phyloP scores from a whole-genome alignment of 345 rosid species.

The Eucalyptus tenuipes region DNA sequence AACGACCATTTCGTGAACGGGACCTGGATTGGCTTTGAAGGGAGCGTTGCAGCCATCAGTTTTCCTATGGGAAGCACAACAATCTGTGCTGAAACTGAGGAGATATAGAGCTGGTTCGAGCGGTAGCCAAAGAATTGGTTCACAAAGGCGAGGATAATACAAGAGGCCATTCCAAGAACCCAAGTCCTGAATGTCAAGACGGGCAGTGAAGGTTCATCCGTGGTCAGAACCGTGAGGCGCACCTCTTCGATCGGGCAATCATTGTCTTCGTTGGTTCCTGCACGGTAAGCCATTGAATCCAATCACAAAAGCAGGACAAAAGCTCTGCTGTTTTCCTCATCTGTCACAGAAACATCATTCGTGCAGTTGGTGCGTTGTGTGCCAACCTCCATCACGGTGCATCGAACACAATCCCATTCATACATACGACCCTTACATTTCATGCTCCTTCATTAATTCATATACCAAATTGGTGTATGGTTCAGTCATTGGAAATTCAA shows the following conservation, averaged over 20 bases:
- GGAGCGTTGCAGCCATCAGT: constrained; percentile 29
- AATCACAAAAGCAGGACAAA: background rate
- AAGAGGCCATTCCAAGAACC: constrained; percentile 23
- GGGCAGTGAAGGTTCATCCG: constrained; percentile 29
- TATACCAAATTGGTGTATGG: background rate
- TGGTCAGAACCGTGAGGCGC: constrained; percentile 22
- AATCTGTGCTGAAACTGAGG: constrained; percentile 35
- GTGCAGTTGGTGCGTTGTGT: background rate
- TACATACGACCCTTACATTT: background rate
- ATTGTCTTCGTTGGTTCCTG: constrained; percentile 11
- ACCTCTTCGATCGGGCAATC: constrained; percentile 41
- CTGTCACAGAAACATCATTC: background rate
- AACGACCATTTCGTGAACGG: constrained; percentile 27
- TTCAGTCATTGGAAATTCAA: background rate
- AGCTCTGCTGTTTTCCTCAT: background rate
- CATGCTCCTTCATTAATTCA: background rate
- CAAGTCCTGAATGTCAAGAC: constrained; percentile 38
- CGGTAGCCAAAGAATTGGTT: constrained; percentile 41
- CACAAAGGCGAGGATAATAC: constrained; percentile 17
- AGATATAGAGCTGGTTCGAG: constrained; percentile 13
- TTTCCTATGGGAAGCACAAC: constrained; percentile 20
- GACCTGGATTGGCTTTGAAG: constrained; percentile 2
- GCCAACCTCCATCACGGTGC: background rate
- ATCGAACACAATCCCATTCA: background rate
- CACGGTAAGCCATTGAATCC: background rate